A percentile compares a stretch with the other conserved stretches of the same genome.
phyloP scores from a whole-genome alignment of 2,329 filamentous ascomycete species.

The Colletotrichum higginsianum region DNA sequence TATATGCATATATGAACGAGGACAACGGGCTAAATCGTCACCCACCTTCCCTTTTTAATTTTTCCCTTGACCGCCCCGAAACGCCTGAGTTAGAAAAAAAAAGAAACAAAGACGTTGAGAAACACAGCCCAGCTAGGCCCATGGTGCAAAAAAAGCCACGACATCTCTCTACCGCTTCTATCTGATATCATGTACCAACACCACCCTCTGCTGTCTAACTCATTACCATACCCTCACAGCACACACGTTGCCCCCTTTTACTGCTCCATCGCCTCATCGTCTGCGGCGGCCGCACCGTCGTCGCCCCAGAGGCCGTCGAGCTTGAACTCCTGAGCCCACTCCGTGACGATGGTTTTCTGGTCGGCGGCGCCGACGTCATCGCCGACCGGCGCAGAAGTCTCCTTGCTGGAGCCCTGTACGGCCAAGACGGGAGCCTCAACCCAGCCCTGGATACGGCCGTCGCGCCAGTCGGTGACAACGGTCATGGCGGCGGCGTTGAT shows the following conservation, averaged over 20 bases:
- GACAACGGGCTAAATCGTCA: constrained; percentile 23
- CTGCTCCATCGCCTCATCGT: constrained; percentile 67
- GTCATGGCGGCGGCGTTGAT: constrained; percentile 89
- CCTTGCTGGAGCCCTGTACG: constrained; percentile 58
- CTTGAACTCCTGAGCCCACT: constrained; percentile 96
- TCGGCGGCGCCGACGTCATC: constrained; percentile 68
- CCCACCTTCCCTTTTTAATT: constrained; percentile 23
- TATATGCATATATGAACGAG: constrained; percentile 27
- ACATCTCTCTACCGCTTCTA: constrained; percentile 13
- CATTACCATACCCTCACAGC: constrained; percentile 16
- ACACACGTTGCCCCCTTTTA: constrained; percentile 46
- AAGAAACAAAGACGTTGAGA: not conserved
- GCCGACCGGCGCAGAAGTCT: constrained; percentile 51
- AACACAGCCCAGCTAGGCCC: constrained; percentile 26
- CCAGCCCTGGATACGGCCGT: constrained; percentile 96
- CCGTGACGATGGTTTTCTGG: constrained; percentile 89
- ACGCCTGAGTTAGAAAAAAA: constrained; percentile 19
- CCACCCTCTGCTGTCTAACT: not conserved
- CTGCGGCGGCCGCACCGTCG: constrained; percentile 53
- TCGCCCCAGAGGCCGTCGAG: constrained; percentile 91
- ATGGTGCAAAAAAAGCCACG: constrained; percentile 15
- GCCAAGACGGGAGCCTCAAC: constrained; percentile 80
- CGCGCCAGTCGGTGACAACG: constrained; percentile 96
- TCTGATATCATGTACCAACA: constrained; percentile 33
- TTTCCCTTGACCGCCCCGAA: constrained; percentile 32